These are phyloP conservation scores for Penicillium frequentans DNA, from an alignment of 2,329 filamentous ascomycete genomes.

Conservation along the genomic window DNA sequence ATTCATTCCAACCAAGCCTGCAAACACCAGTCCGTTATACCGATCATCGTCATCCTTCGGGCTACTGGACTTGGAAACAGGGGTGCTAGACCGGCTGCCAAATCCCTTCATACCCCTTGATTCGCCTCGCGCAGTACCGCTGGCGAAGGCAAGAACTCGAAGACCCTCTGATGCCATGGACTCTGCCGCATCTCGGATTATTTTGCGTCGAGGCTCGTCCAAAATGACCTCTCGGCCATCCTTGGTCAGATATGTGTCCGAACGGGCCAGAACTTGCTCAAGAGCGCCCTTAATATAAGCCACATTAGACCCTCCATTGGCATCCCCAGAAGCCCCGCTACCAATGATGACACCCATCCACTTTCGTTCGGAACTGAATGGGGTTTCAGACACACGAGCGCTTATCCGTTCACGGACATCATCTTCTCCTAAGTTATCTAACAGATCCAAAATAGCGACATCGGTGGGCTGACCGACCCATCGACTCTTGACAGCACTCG, in stretches of 20 bases:
- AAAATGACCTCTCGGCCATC: slow-evolving; percentile 85
- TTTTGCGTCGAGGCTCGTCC: slow-evolving; percentile 71
- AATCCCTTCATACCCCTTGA: slow-evolving; percentile 45
- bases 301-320: slow-evolving; percentile 63
- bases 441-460: slow-evolving; percentile 90
- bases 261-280: slow-evolving; percentile 80
- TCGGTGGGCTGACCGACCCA: slow-evolving; percentile 98
- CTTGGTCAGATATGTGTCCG: slow-evolving; percentile 84
- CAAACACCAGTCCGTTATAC: slow-evolving; percentile 83
- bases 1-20: slow-evolving; percentile 93
- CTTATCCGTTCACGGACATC: slow-evolving; percentile 86
- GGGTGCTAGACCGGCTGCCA: slow-evolving; percentile 56
- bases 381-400: slow-evolving; percentile 78
- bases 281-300: slow-evolving; percentile 96
- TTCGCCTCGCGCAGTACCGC: slow-evolving; percentile 64
- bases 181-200: slow-evolving; percentile 77
- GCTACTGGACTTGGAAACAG: slow-evolving; percentile 28
- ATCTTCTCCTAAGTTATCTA: slow-evolving; percentile 88
- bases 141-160: slow-evolving; percentile 89
- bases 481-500: slow-evolving; percentile 71
- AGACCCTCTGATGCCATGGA: slow-evolving; percentile 86
- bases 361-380: slow-evolving; percentile 95
- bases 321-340: slow-evolving; percentile 50
- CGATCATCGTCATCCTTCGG: slow-evolving; percentile 63
- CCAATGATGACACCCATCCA: slow-evolving; percentile 98